phyloP scores from a whole-genome alignment of 495 filamentous ascomycete species.

The Hypoxylon fragiforme region DNA sequence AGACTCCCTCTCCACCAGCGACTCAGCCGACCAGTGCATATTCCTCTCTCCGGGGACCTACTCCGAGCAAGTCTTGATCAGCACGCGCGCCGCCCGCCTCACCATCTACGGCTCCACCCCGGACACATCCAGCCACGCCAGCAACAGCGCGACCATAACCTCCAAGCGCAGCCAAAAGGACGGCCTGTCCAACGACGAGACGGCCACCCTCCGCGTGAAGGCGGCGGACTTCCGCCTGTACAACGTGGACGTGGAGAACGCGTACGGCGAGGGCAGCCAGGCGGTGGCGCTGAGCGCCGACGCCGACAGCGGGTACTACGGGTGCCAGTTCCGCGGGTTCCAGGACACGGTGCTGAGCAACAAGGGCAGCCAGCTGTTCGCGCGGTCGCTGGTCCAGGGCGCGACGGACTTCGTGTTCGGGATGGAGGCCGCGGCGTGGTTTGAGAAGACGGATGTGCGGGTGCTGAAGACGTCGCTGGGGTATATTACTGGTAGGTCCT shows the following conservation, averaged over 20 bases:
- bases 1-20: conserved; percentile 8
- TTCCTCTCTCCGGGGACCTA: conserved; percentile 39
- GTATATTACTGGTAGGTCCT: too few relatives aligned
- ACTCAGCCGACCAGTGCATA: conserved; percentile 23
- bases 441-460: conserved; percentile 40
- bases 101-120: conserved; percentile 39
- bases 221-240: conserved; percentile 23
- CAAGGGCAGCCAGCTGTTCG: conserved; percentile 23
- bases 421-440: conserved; percentile 25
- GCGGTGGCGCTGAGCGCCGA: conserved; percentile 35
- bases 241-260: conserved; percentile 33
- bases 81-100: conserved; percentile 34
- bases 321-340: conserved; percentile 28
- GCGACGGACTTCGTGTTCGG: conserved; percentile 40
- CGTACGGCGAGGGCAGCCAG: conserved; percentile 26
- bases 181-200: conserved; percentile 35
- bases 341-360: conserved; percentile 32
- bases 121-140: conserved; percentile 23
- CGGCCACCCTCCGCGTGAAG: conserved; percentile 33
- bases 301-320: conserved; percentile 34
- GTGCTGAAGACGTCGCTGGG: conserved; percentile 25
- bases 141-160: conserved; percentile 31
- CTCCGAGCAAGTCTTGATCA: conserved; percentile 35
- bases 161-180: conserved; percentile 29
- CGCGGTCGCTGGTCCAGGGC: conserved; percentile 26